A percentile compares a stretch with the other conserved stretches of the same genome.
Evolutionary conservation across 2,329 filamentous ascomycete species (phyloP).

Genomic region (Sarocladium brachiariae): DNA sequence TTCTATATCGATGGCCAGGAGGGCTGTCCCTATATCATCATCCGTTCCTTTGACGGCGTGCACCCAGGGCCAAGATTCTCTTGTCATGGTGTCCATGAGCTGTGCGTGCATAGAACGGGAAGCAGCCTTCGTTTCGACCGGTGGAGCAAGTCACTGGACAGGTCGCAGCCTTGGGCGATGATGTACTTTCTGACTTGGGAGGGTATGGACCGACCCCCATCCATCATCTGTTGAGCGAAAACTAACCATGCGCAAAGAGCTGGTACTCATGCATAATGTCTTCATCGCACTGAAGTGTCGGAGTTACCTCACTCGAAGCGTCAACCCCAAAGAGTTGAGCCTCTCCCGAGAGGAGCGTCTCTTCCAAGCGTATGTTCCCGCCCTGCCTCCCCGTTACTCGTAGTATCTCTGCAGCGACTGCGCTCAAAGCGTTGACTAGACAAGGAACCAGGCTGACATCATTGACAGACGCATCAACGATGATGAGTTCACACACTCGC

Average conservation of each 20-base stretch:
- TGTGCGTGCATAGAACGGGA: constrained; percentile 43
- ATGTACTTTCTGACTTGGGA: constrained; percentile 55
- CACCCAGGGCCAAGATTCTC: constrained; percentile 37
- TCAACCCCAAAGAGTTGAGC: constrained; percentile 39
- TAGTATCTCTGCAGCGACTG: too few relatives aligned
- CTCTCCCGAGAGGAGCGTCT: constrained; percentile 42
- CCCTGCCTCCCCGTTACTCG: not conserved
- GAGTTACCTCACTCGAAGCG: constrained; percentile 35
- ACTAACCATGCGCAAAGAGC: constrained; percentile 31
- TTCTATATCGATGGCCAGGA: constrained; percentile 40
- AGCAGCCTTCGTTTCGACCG: constrained; percentile 43
- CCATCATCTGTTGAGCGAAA: too few relatives aligned
- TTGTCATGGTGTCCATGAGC: constrained; percentile 44
- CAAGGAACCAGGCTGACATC: not conserved
- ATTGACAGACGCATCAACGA: constrained; percentile 47
- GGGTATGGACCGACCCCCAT: constrained; percentile 30
- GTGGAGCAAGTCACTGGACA: constrained; percentile 39
- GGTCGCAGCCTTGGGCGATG: constrained; percentile 45
- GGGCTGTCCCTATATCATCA: constrained; percentile 38
- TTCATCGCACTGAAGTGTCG: constrained; percentile 51
- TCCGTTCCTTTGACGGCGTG: constrained; percentile 35
- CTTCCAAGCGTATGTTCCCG: constrained; percentile 47
- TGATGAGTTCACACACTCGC: constrained; percentile 44
- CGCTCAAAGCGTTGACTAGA: not conserved
- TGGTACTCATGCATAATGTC: constrained; percentile 52